A percentile compares a stretch with the other conserved stretches of the same genome.
phyloP scores from a whole-genome alignment of 805 yeast species.

The Wickerhamiella domercqiae region DNA sequence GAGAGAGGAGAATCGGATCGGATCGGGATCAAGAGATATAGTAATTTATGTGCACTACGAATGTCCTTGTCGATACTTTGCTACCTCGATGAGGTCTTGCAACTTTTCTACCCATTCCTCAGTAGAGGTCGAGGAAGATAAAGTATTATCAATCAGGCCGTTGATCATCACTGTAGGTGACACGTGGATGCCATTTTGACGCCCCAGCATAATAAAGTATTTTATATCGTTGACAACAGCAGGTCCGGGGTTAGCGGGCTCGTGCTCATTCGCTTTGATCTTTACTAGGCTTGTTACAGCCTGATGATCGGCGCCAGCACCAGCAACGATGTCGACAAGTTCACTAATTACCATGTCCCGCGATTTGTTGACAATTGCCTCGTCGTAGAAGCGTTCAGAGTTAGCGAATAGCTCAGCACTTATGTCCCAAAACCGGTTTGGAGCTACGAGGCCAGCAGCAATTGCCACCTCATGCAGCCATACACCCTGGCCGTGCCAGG shows the following conservation, averaged over 20 bases:
- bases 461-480: conserved; percentile 55
- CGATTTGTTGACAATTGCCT: conserved; percentile 36
- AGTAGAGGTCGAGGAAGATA: conserved; percentile 47
- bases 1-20: too few species aligned
- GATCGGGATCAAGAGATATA: too few species aligned
- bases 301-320: conserved; percentile 28
- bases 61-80: too few species aligned
- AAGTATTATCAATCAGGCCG: conserved; percentile 42
- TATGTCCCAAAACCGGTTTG: conserved; percentile 41
- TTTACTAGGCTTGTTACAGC: conserved; percentile 24
- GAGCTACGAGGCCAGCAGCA: conserved; percentile 43
- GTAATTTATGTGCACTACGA: too few species aligned
- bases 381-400: conserved; percentile 44
- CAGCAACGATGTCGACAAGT: conserved; percentile 35
- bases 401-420: conserved; percentile 41
- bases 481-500: conserved; percentile 74
- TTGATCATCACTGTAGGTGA: conserved; percentile 66
- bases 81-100: not conserved
- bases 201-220: conserved; percentile 53
- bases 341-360: conserved; percentile 41
- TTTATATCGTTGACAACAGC: conserved; percentile 47
- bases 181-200: conserved; percentile 71
- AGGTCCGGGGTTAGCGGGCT: conserved; percentile 42
- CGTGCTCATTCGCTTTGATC: conserved; percentile 21
- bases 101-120: conserved; percentile 28